Percentiles rank a stretch among this genome's conserved stretches.
Evolutionary conservation across 2,329 filamentous ascomycete species (phyloP).

Genomic region (Pseudogymnoascus sp.): DNA sequence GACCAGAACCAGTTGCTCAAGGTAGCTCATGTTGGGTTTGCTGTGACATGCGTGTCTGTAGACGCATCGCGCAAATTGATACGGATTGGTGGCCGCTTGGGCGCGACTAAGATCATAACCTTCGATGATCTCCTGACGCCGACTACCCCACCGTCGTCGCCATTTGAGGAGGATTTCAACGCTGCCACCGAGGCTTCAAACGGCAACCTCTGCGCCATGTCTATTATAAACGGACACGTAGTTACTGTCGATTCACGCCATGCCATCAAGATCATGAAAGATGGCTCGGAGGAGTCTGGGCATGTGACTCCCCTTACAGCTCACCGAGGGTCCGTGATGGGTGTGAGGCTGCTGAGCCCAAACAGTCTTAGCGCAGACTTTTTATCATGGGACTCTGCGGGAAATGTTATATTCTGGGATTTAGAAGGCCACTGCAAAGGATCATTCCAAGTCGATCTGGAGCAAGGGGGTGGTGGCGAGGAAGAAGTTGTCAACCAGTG

Average conservation of each 20-base stretch:
- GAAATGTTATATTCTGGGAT: conserved; percentile 77
- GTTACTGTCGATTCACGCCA: conserved; percentile 69
- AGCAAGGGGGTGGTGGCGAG: conserved; percentile 47
- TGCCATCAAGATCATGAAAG: conserved; percentile 58
- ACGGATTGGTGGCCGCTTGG: conserved; percentile 31
- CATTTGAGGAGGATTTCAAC: conserved; percentile 15
- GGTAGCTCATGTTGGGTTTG: conserved; percentile 58
- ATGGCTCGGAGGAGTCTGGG: neutral
- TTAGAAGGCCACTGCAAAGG: conserved; percentile 59
- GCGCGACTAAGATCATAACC: conserved; percentile 40
- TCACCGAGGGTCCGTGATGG: conserved; percentile 58
- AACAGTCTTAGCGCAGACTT: conserved; percentile 63
- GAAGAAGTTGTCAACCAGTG: conserved; percentile 50
- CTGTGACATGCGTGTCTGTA: conserved; percentile 33
- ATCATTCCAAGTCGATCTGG: conserved; percentile 59
- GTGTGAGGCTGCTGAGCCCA: conserved; percentile 58
- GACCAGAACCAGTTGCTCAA: conserved; percentile 63
- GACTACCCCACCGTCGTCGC: conserved; percentile 26
- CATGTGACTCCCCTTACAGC: conserved; percentile 49
- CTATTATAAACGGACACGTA: conserved; percentile 56
- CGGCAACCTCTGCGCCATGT: conserved; percentile 52
- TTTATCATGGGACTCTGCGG: conserved; percentile 80
- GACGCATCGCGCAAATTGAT: conserved; percentile 28
- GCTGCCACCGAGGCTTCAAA: conserved; percentile 24
- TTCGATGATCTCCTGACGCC: conserved; percentile 33